Evolutionary conservation across 768 basidiomycete species (phyloP).

Genomic region (Peribolospora baueri): DNA sequence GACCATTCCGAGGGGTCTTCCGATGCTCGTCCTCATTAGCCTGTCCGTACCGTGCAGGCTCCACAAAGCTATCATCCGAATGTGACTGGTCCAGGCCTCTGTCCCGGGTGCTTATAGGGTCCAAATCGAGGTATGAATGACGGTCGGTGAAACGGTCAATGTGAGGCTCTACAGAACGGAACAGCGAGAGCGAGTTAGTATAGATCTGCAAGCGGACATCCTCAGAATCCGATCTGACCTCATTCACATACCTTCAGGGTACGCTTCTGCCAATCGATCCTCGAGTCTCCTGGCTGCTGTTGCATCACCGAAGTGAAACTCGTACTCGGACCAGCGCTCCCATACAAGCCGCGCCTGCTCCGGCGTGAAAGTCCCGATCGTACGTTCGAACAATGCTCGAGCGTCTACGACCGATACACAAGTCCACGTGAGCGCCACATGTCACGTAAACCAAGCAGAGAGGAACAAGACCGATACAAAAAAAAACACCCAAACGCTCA

Average conservation of each 20-base stretch:
- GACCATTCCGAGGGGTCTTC: too few species aligned
- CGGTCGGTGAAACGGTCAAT: slow-evolving; percentile 40
- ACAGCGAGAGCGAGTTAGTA: not conserved
- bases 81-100: slow-evolving; percentile 40
- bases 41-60: not conserved
- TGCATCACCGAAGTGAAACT: slow-evolving; percentile 84
- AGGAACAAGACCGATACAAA: not conserved
- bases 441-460: not conserved
- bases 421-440: not conserved
- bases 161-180: slow-evolving; percentile 40
- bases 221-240: not conserved
- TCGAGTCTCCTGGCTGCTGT: slow-evolving; percentile 71
- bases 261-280: slow-evolving; percentile 63
- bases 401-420: slow-evolving; percentile 37
- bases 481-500: slow-evolving; percentile 23
- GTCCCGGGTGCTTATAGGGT: slow-evolving; percentile 70
- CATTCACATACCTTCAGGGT: slow-evolving; percentile 42
- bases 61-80: slow-evolving; percentile 1
- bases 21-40: too few species aligned
- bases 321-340: slow-evolving; percentile 89
- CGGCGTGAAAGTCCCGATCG: slow-evolving; percentile 43
- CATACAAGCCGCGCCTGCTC: slow-evolving; percentile 65
- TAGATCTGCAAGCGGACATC: not conserved
- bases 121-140: slow-evolving; percentile 40
- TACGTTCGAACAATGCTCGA: slow-evolving; percentile 77